Conservation (phyloP, 176 grass and related monocot species). For the Dactylis glomerata region DNA sequence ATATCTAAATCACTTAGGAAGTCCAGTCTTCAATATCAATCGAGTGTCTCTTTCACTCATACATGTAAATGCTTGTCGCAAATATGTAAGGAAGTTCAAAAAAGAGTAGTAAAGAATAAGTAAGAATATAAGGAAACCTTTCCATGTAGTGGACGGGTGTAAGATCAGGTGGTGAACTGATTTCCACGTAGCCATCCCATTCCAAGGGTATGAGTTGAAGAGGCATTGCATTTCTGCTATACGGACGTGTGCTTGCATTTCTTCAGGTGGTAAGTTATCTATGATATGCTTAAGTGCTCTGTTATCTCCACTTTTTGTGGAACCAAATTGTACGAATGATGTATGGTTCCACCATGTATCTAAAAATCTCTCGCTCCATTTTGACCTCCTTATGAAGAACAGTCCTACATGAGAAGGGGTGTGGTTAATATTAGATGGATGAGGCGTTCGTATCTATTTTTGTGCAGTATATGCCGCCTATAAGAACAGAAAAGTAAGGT, state of each 20-base stretch:
- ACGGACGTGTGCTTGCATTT: constrained; percentile 49
- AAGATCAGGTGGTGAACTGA: constrained; percentile 48
- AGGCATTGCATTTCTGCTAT: constrained; percentile 78
- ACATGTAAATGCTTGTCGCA: neutral
- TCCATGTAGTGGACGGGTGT: constrained; percentile 55
- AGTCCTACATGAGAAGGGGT: constrained; percentile 38
- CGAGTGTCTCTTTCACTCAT: neutral
- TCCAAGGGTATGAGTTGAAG: constrained; percentile 96
- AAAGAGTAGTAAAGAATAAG: too few relatives aligned
- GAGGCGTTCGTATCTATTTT: neutral
- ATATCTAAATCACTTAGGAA: neutral
- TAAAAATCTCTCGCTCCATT: constrained; percentile 69
- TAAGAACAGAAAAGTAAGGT: neutral
- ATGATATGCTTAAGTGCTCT: constrained; percentile 62
- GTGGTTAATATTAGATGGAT: neutral
- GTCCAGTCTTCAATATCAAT: neutral
- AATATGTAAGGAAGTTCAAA: neutral
- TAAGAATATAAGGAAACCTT: constrained; percentile 40
- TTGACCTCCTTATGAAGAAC: constrained; percentile 73
- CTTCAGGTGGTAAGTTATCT: constrained; percentile 44
- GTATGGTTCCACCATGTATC: constrained; percentile 88
- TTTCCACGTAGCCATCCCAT: constrained; percentile 54
- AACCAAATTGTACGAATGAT: constrained; percentile 72
- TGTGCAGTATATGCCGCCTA: neutral
- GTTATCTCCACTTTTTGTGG: constrained; percentile 85